Conservation (phyloP, 768 basidiomycete genomes). For the Termitomyces sp. region DNA sequence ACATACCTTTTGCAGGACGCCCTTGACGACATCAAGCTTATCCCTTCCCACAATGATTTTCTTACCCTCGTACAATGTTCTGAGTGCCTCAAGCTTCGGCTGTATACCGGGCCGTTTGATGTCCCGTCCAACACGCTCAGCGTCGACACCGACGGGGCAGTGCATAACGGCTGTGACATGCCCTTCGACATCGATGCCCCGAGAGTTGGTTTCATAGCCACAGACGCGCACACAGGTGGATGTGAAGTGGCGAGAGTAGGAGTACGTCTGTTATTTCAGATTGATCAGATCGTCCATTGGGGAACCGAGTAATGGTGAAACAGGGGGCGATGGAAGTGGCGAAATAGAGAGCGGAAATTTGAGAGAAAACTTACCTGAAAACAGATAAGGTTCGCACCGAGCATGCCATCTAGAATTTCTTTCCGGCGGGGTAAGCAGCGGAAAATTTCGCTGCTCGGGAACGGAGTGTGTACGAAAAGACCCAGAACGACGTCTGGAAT, state of each 20-base stretch:
- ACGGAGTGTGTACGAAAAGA: constrained; percentile 96
- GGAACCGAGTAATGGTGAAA: no score
- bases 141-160: constrained; percentile 95
- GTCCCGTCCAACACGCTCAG: constrained; percentile 82
- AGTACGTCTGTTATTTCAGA: constrained; percentile 61
- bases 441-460: constrained; percentile 96
- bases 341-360: background rate
- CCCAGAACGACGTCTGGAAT: constrained; percentile 74
- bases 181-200: constrained; percentile 82
- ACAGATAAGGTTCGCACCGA: constrained; percentile 93
- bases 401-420: constrained; percentile 96
- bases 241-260: constrained; percentile 91
- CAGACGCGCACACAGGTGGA: constrained; percentile 95
- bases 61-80: constrained; percentile 87
- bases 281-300: background rate
- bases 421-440: constrained; percentile 87
- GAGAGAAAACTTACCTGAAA: constrained; percentile 60
- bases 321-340: no score
- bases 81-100: constrained; percentile 87
- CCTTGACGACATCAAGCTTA: constrained; percentile 98
- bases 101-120: constrained; percentile 75
- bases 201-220: constrained; percentile 80
- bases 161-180: constrained; percentile 80
- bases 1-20: constrained; percentile 88
- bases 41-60: constrained; percentile 98